Percentiles rank a stretch among this genome's conserved stretches.
phyloP scores from a whole-genome alignment of 208 protist species.

The Wallacemonas sp. region DNA sequence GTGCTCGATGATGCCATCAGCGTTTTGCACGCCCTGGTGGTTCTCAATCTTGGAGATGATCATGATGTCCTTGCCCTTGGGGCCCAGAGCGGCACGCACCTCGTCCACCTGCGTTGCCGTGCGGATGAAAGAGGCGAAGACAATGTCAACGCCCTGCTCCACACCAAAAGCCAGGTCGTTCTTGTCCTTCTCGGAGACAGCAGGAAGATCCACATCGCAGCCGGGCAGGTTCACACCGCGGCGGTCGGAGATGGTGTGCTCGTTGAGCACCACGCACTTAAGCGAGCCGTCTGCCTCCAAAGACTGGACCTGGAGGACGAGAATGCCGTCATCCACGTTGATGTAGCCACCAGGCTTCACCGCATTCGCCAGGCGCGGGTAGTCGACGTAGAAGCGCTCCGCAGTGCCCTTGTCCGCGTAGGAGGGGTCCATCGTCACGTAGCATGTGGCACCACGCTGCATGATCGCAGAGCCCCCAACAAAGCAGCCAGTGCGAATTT shows the following conservation, averaged over 20 bases:
- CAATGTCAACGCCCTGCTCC: constrained; percentile 97
- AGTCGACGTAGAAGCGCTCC: constrained; percentile 93
- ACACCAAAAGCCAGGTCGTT: constrained; percentile 94
- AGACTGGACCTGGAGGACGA: constrained; percentile 87
- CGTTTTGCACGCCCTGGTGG: constrained; percentile 97
- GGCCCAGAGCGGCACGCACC: constrained; percentile 91
- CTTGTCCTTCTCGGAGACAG: constrained; percentile 93
- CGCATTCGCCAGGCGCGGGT: constrained; percentile 77
- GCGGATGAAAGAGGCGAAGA: constrained; percentile 99
- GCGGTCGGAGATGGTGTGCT: constrained; percentile 75
- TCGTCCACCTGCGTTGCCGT: constrained; percentile 92
- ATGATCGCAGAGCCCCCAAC: constrained; percentile 71
- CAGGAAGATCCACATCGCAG: constrained; percentile 84
- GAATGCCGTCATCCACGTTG: constrained; percentile 97
- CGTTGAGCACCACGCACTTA: constrained; percentile 79
- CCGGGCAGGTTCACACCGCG: constrained; percentile 90
- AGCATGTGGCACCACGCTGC: constrained; percentile 65
- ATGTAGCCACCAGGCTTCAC: constrained; percentile 86
- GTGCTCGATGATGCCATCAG: constrained; percentile 97
- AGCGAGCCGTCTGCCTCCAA: constrained; percentile 72
- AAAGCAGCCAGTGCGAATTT: constrained; percentile 95
- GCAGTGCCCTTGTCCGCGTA: constrained; percentile 81
- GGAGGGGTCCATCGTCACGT: constrained; percentile 88
- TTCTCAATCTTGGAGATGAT: constrained; percentile 99
- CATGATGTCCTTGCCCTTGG: constrained; percentile 87